Conservation (phyloP, 2,329 filamentous ascomycete species). For the Chaetomiaceae sp. region DNA sequence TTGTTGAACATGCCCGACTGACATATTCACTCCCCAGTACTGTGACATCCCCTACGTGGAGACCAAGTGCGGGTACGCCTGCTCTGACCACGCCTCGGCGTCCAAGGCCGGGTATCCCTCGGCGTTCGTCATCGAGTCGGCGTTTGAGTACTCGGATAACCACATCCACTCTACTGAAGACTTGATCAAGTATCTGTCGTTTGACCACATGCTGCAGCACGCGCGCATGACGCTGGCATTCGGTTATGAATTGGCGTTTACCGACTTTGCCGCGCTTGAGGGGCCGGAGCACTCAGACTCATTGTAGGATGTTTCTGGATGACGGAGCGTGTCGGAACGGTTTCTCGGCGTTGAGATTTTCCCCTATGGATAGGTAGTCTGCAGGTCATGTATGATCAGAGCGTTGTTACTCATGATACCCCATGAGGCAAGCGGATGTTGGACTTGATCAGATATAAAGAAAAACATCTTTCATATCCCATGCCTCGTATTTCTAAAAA, state of each 20-base stretch:
- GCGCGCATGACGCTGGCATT: conserved; percentile 48
- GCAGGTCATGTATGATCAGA: not conserved
- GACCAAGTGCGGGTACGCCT: conserved; percentile 52
- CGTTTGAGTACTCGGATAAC: conserved; percentile 58
- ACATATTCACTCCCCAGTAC: conserved; percentile 49
- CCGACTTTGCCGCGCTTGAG: conserved; percentile 33
- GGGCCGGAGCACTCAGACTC: conserved; percentile 16
- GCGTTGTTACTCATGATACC: not conserved
- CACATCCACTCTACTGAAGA: conserved; percentile 72
- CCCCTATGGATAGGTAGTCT: no score
- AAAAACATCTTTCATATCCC: no score
- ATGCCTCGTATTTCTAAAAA: not conserved
- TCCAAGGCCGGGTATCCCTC: conserved; percentile 62
- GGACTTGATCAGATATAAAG: no score
- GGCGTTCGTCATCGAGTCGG: conserved; percentile 59
- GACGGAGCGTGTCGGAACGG: no score
- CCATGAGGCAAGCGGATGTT: no score
- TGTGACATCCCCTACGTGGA: conserved; percentile 64
- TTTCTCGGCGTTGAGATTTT: no score
- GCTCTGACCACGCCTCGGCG: conserved; percentile 66
- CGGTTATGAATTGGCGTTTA: conserved; percentile 43
- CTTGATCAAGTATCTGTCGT: conserved; percentile 63
- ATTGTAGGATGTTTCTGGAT: conserved; percentile 25
- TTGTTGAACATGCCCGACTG: not conserved
- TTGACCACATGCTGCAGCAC: conserved; percentile 63